Conservation (phyloP, 2,329 filamentous ascomycete genomes). For the Fusarium avenaceum region DNA sequence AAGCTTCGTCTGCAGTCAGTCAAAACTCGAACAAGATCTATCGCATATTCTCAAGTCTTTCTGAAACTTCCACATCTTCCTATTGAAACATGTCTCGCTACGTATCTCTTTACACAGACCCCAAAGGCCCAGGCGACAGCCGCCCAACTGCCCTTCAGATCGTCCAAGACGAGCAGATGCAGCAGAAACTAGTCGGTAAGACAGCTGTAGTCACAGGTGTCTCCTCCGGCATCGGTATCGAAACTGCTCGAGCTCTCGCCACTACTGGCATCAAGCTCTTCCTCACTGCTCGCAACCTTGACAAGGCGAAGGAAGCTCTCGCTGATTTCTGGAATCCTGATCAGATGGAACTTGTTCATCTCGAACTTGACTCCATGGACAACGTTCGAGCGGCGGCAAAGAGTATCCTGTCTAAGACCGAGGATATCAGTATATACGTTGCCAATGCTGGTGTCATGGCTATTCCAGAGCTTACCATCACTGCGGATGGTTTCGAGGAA, state of each 20-base stretch:
- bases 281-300: slow-evolving; percentile 39
- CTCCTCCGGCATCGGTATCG: slow-evolving; percentile 59
- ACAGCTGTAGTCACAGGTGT: slow-evolving; percentile 40
- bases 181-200: slow-evolving; percentile 7
- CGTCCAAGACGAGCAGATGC: slow-evolving; percentile 7
- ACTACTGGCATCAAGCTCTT: slow-evolving; percentile 52
- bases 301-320: slow-evolving; percentile 34
- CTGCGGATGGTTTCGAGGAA: slow-evolving; percentile 34
- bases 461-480: slow-evolving; percentile 8
- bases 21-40: not conserved
- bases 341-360: slow-evolving; percentile 33
- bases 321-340: slow-evolving; percentile 23
- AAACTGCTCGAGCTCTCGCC: slow-evolving; percentile 59
- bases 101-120: slow-evolving; percentile 1
- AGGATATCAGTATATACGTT: slow-evolving; percentile 9
- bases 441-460: slow-evolving; percentile 47
- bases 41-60: not conserved
- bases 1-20: too few species aligned
- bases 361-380: slow-evolving; percentile 44
- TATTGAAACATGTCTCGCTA: slow-evolving; percentile 10
- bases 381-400: slow-evolving; percentile 12
- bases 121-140: slow-evolving; percentile 8
- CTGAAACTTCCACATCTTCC: too few species aligned
- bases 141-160: slow-evolving; percentile 13
- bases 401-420: not conserved